Percentiles rank a stretch among this genome's conserved stretches.
These are phyloP conservation scores for Phycomyces nitens DNA, from an alignment of 192 early-diverging fungal species.

Conservation along the genomic window DNA sequence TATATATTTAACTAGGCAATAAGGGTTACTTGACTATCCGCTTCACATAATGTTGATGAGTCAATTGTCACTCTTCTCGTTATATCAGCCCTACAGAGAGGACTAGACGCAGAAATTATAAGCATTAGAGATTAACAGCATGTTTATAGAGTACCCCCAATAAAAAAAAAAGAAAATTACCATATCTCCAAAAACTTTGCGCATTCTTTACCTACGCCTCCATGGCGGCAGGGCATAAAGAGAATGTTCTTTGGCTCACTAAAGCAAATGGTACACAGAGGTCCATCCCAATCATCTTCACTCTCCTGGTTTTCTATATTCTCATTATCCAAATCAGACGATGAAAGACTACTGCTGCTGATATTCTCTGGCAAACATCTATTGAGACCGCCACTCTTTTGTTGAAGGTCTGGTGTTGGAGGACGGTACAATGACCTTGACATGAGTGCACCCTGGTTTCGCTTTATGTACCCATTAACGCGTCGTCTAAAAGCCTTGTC, in stretches of 20 bases:
- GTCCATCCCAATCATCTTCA: conserved; percentile 25
- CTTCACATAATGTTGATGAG: neutral
- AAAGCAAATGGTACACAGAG: conserved; percentile 34
- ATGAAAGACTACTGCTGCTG: neutral
- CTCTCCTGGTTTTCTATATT: neutral
- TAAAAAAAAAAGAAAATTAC: conserved; percentile 12
- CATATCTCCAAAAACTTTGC: conserved; percentile 22
- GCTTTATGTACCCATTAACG: neutral
- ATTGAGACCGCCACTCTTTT: neutral
- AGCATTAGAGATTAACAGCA: too few species aligned
- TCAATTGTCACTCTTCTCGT: neutral
- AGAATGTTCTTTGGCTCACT: conserved; percentile 27
- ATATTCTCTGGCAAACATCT: too few species aligned
- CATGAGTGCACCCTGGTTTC: neutral
- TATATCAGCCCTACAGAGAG: conserved; percentile 21
- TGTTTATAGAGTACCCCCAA: neutral
- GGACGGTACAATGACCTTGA: neutral
- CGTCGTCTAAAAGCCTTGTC: conserved; percentile 10
- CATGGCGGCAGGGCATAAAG: conserved; percentile 30
- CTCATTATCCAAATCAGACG: neutral
- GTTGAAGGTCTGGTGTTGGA: neutral
- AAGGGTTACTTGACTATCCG: too few species aligned
- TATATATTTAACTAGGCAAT: too few species aligned
- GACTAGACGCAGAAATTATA: conserved; percentile 13
- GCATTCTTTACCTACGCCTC: conserved; percentile 23